Conservation (phyloP, 345 rosid species). For the Lagerstroemia speciosa region DNA sequence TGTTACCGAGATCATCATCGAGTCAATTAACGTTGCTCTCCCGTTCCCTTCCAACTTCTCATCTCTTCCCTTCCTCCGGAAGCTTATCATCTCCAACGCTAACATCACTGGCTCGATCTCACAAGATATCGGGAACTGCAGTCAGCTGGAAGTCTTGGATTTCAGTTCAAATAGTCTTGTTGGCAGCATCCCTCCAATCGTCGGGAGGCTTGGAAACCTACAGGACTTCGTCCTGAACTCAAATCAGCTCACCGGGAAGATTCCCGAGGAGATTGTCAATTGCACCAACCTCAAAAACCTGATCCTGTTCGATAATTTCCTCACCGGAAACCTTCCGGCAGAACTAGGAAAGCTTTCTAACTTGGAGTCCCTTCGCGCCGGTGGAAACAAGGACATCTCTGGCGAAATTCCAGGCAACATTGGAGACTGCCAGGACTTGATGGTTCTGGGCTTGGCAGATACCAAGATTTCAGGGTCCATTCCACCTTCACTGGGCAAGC, state of each 20-base stretch:
- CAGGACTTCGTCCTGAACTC: slow-evolving; percentile 60
- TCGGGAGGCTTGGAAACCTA: slow-evolving; percentile 60
- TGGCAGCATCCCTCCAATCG: slow-evolving; percentile 57
- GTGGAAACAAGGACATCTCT: slow-evolving; percentile 66
- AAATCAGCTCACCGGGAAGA: slow-evolving; percentile 53
- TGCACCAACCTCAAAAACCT: slow-evolving; percentile 54
- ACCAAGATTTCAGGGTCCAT: slow-evolving; percentile 64
- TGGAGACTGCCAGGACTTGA: slow-evolving; percentile 53
- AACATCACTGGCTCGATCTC: slow-evolving; percentile 64
- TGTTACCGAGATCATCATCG: slow-evolving; percentile 51
- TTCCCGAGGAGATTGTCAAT: slow-evolving; percentile 58
- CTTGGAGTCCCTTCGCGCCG: slow-evolving; percentile 55
- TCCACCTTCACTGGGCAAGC: slow-evolving; percentile 60
- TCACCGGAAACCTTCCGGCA: slow-evolving; percentile 47
- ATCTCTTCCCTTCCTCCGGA: slow-evolving; percentile 40
- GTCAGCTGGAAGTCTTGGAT: slow-evolving; percentile 31
- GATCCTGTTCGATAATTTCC: slow-evolving; percentile 49
- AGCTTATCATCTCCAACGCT: slow-evolving; percentile 42
- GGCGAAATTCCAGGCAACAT: slow-evolving; percentile 67
- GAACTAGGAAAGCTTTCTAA: slow-evolving; percentile 50
- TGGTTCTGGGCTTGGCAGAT: slow-evolving; percentile 65
- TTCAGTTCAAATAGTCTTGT: slow-evolving; percentile 63
- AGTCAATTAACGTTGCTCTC: slow-evolving; percentile 45
- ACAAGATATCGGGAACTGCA: slow-evolving; percentile 41
- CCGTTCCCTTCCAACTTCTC: slow-evolving; percentile 51